Percentiles rank a stretch among this genome's conserved stretches.
These are phyloP conservation scores for Draba incana DNA, from an alignment of 345 rosid species.

Conservation along the genomic window DNA sequence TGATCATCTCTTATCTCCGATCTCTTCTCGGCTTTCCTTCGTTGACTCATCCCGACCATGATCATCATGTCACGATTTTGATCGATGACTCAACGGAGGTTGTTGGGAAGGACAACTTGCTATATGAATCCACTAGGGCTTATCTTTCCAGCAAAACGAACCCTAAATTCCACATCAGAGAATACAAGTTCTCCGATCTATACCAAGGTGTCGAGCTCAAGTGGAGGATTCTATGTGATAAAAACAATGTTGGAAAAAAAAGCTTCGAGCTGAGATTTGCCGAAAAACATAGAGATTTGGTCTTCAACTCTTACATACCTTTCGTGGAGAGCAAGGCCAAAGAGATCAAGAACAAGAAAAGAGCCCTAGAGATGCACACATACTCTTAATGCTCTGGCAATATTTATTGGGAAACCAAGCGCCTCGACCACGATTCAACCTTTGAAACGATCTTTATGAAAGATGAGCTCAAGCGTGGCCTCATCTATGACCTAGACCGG, in stretches of 20 bases:
- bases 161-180: slow-evolving; percentile 41
- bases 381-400: slow-evolving; percentile 27
- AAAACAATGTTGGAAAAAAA: not conserved
- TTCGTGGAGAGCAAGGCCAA: slow-evolving; percentile 35
- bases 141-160: slow-evolving; percentile 49
- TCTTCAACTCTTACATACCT: slow-evolving; percentile 45
- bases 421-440: slow-evolving; percentile 54
- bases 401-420: slow-evolving; percentile 48
- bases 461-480: slow-evolving; percentile 37
- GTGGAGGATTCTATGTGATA: slow-evolving; percentile 40
- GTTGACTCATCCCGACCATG: not conserved
- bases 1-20: slow-evolving; percentile 35
- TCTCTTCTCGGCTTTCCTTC: slow-evolving; percentile 39
- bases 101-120: slow-evolving; percentile 38
- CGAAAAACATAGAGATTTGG: slow-evolving; percentile 42
- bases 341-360: slow-evolving; percentile 11
- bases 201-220: slow-evolving; percentile 45
- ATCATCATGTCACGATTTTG: slow-evolving; percentile 33
- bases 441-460: slow-evolving; percentile 62
- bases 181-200: slow-evolving; percentile 38
- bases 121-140: slow-evolving; percentile 47
- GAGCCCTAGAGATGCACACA: slow-evolving; percentile 44
- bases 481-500: slow-evolving; percentile 51
- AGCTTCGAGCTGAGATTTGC: slow-evolving; percentile 49
- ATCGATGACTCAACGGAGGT: slow-evolving; percentile 40